Evolutionary conservation across 2,329 filamentous ascomycete genomes (phyloP), one percentile per base, ranked within the genome.

Genomic region (Colletotrichum aenigma): DNA sequence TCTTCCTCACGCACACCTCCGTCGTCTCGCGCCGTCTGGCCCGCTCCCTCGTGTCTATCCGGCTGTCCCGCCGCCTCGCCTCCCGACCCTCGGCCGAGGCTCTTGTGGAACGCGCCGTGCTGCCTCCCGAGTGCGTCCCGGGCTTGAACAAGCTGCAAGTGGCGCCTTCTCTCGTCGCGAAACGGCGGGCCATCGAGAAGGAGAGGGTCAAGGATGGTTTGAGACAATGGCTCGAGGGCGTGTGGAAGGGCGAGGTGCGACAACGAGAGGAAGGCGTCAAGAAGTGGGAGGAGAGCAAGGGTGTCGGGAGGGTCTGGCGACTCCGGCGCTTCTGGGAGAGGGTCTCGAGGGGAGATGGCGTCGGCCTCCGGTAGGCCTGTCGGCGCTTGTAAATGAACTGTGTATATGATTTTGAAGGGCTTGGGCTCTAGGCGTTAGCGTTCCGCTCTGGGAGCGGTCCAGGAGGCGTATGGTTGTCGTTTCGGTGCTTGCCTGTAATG

Each of bases 171-270:
- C 84, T 94, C 38, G 89, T 94, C n/a, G 92, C 91, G 32, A 88
- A 88, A 77, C 90, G 91, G 80, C 87, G 91, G 71, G 89, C 89
- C 15, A 87, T 95, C 18, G 93, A 95, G 84, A 89, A 89, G 78
- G 92, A 94, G 84, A 87, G 88, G 75, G 87, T 95, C 58, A 94
- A 94, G 81, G 93, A 95, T 79, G 88, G 88, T 18, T 83, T 95
- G 76, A 85, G 93, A 48, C 87, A 88, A 15, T 94, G 93, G 92
- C 88, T 95, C 4, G 93, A 89, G 34, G 85, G 82, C n/a, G 89
- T 90, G 30, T 91, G 89, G 89, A 86, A 83, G 55, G 84, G 89
- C 24, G 87, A 91, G 82, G 89, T 91, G 4, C 83, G 83, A 70
- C 86, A 88, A 80, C 84, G 86, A 61, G 86, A 87, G 78, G 87